These are phyloP conservation scores for Gremmenia infestans DNA, from an alignment of 2,329 filamentous ascomycete species.

Conservation along the genomic window DNA sequence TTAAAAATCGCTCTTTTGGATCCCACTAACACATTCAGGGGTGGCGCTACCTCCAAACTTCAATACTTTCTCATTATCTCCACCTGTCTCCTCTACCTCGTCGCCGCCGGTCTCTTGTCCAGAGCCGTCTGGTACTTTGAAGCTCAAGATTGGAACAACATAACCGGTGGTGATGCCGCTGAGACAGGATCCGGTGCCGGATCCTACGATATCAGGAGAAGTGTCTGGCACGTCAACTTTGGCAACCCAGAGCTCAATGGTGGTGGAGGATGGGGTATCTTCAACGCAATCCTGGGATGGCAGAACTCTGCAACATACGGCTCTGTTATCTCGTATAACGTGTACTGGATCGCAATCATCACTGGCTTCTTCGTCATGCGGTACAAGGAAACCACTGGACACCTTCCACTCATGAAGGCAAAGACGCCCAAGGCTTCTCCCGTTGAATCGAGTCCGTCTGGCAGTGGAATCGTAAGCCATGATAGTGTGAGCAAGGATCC, in stretches of 20 bases:
- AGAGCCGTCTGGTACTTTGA: conserved; percentile 72
- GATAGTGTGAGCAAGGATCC: not conserved
- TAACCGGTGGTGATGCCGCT: conserved; percentile 47
- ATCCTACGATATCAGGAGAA: conserved; percentile 72
- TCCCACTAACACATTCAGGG: conserved; percentile 33
- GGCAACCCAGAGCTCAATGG: conserved; percentile 70
- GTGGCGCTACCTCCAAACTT: conserved; percentile 59
- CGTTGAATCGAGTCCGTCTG: not conserved
- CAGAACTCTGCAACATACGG: conserved; percentile 84
- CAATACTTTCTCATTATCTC: conserved; percentile 78
- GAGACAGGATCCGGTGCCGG: conserved; percentile 64
- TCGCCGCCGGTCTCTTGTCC: conserved; percentile 78
- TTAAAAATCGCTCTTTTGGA: not conserved
- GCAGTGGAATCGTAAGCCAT: conserved; percentile 3
- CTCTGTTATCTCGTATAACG: conserved; percentile 79
- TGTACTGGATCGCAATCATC: conserved; percentile 78
- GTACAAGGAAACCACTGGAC: conserved; percentile 57
- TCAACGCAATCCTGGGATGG: conserved; percentile 85
- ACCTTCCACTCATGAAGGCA: conserved; percentile 35
- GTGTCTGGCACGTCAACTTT: conserved; percentile 82
- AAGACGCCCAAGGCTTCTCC: not conserved
- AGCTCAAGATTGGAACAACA: conserved; percentile 55
- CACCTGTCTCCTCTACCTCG: conserved; percentile 78
- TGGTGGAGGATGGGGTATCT: conserved; percentile 78
- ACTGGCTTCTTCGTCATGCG: conserved; percentile 58